Base-by-base conservation (phyloP, 2,329 filamentous ascomycete species). In the Pyricularia grisea region DNA sequence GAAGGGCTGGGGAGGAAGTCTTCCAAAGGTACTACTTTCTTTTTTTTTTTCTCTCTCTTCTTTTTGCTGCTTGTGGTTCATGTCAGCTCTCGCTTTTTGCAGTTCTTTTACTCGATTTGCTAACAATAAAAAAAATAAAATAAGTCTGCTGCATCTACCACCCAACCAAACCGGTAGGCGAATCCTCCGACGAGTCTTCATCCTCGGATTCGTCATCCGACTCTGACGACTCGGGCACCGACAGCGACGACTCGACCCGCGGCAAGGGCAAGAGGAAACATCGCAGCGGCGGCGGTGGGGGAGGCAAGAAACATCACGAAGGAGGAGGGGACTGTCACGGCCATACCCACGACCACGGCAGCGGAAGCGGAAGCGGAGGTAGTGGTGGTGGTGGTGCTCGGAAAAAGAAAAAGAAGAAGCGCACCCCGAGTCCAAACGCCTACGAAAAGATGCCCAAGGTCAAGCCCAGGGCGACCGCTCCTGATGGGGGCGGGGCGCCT, bases 141-240 rank as follows among this genome's bases (percentile, higher is more conserved):
- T n/a, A 71, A 97, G 95, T 98, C n/a, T 99, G 95, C 85, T 99
- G 95, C 79, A 99, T 99, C 79, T 99, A 97, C 81, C 94, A 97
- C 81, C 91, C 91, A 71, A 90, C 93, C 7, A 91, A 90, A 73
- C 87, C 85, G 12, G 88, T 93, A 4, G 93, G 91, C 77, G 94
- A 98, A 78, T 95, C 92, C 36, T 93, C 90, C 73, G 87, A 88
- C 72, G 88, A 90, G 67, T 88, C 86, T 3, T 87, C 83, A 0
- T 85, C 17, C 27, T 88, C 88, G 17, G 84, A 83, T 65, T 84
- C 82, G 4, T 82, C 80, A 9, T 31, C 30, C 30, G 83, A 79
- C 9, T 82, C 82, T 5, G 83, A 84, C 33, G 83, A 79, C 9
- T 82, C 82, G 7, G 83, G 84, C 36, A 81, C 80, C 3, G 83